Conservation (phyloP, 768 basidiomycete genomes). For the Rhizopogon roseolus region DNA sequence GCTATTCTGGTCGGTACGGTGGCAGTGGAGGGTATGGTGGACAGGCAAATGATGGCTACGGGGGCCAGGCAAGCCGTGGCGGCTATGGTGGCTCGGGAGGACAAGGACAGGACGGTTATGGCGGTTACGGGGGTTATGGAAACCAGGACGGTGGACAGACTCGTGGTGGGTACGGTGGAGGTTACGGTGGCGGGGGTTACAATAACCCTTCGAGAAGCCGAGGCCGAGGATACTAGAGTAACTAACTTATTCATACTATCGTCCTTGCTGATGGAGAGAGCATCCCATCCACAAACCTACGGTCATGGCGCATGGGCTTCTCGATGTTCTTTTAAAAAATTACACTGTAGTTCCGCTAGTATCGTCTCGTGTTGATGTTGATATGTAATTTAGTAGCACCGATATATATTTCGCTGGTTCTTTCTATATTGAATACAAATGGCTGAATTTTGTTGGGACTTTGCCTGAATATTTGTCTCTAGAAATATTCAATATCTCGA, state of each 20-base stretch:
- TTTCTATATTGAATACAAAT: not conserved
- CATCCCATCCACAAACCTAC: too few species aligned
- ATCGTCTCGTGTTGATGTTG: slow-evolving; percentile 11
- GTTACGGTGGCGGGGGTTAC: slow-evolving; percentile 13
- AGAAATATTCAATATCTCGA: not conserved
- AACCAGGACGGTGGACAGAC: slow-evolving; percentile 8
- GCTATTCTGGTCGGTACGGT: slow-evolving; percentile 17
- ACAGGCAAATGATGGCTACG: slow-evolving; percentile 7
- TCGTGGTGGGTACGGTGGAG: slow-evolving; percentile 23
- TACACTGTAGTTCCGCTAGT: too few species aligned
- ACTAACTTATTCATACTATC: slow-evolving; percentile 21
- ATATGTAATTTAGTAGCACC: slow-evolving; percentile 4
- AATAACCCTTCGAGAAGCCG: slow-evolving; percentile 36
- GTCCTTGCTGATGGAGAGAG: too few species aligned
- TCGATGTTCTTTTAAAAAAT: too few species aligned
- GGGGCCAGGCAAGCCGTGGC: slow-evolving; percentile 18
- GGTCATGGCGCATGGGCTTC: too few species aligned
- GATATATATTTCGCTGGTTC: slow-evolving; percentile 8
- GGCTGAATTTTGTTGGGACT: too few species aligned
- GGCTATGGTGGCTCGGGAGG: slow-evolving; percentile 30
- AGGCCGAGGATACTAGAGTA: slow-evolving; percentile 42
- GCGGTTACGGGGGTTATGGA: slow-evolving; percentile 36
- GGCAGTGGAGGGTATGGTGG: slow-evolving; percentile 6
- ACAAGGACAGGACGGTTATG: slow-evolving; percentile 21
- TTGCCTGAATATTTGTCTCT: not conserved